Evolutionary conservation across 139 green algal genomes (phyloP).

Genomic region (Spirogloea muscicola): DNA sequence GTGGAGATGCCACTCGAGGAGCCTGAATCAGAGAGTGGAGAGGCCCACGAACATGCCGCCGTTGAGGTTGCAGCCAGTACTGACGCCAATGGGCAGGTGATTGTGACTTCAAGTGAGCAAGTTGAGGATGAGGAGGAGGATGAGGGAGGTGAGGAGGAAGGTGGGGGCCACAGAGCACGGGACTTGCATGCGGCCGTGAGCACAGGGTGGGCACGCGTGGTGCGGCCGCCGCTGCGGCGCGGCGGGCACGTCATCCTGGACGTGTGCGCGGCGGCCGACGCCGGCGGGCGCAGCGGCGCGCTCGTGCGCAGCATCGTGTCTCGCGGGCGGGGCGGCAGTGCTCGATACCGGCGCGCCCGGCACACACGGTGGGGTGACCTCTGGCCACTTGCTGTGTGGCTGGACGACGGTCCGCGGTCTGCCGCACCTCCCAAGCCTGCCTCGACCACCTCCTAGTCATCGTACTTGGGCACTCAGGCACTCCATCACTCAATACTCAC

Average conservation of each 20-base stretch:
- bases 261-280: conserved; percentile 1
- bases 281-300: conserved; percentile 3
- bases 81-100: no score
- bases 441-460: no score
- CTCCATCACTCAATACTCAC: no score
- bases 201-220: conserved; percentile 7
- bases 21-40: no score
- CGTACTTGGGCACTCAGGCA: no score
- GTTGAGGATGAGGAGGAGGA: conserved; percentile 18
- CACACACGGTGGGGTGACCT: conserved; percentile 20
- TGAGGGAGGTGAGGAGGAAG: neutral
- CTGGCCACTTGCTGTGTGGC: no score
- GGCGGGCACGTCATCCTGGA: conserved; percentile 29
- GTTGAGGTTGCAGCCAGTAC: no score
- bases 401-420: no score
- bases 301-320: conserved; percentile 19
- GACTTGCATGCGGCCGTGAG: neutral
- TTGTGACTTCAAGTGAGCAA: no score
- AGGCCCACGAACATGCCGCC: no score
- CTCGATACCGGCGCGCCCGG: conserved; percentile 11
- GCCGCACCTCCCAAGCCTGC: no score
- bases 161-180: neutral
- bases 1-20: no score
- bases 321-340: neutral
- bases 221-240: conserved; percentile 8